Percentiles rank a stretch among this genome's conserved stretches.
Conservation (phyloP, 495 filamentous ascomycete species). For the Neurospora africana region DNA sequence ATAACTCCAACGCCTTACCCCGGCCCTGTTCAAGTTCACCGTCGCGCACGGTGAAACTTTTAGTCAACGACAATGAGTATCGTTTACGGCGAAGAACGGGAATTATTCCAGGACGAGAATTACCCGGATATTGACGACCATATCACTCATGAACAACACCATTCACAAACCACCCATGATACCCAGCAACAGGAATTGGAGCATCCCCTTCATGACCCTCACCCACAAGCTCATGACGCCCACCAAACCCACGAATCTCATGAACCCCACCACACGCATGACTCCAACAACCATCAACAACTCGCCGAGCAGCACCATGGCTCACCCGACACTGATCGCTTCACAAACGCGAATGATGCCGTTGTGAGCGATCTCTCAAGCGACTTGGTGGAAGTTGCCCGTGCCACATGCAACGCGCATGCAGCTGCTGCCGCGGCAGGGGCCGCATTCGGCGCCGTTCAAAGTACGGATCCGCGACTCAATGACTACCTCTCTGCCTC, state of each 20-base stretch:
- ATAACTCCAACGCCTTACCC: not conserved
- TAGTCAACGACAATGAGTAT: not conserved
- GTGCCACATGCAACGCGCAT: not conserved
- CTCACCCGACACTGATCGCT: not conserved
- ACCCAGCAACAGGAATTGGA: not conserved
- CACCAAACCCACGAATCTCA: not conserved
- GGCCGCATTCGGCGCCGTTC: not conserved
- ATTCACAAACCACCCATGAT: not conserved
- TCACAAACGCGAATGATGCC: not conserved
- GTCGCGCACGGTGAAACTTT: not conserved
- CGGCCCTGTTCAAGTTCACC: not conserved
- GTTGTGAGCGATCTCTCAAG: not conserved
- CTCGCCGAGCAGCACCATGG: not conserved
- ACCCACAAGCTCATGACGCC: not conserved
- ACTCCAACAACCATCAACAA: not conserved
- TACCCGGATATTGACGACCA: not conserved
- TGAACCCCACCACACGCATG: not conserved
- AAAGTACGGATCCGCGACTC: not conserved
- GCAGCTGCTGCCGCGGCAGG: not conserved
- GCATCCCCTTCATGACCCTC: not conserved
- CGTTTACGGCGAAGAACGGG: not conserved
- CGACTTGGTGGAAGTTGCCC: not conserved
- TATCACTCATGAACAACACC: not conserved
- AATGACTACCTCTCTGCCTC: not conserved
- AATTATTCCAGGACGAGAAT: not conserved